Evolutionary conservation across 352 stramenopile species (phyloP).

Genomic region (Globisporangium orthogonon): DNA sequence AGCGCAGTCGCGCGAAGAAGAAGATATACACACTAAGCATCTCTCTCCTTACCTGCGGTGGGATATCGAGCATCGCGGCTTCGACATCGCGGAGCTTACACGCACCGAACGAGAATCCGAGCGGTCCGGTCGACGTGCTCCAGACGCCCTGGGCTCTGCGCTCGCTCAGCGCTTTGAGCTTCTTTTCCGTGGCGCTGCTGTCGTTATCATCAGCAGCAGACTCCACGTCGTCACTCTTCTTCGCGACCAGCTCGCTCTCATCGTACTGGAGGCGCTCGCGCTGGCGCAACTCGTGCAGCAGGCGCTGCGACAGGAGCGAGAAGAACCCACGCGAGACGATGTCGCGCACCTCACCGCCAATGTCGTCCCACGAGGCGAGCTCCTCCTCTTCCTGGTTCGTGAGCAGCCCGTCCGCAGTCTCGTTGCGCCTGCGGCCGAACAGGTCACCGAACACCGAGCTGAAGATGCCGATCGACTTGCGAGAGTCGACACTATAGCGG

Average conservation of each 20-base stretch:
- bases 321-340: constrained; percentile 65
- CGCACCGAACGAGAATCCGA: constrained; percentile 44
- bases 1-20: neutral
- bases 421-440: constrained; percentile 52
- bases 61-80: constrained; percentile 60
- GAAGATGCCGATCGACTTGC: constrained; percentile 42
- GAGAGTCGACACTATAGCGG: constrained; percentile 53
- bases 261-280: constrained; percentile 16
- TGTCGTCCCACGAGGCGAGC: constrained; percentile 61
- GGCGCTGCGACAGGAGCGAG: constrained; percentile 34
- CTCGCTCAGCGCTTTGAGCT: constrained; percentile 22
- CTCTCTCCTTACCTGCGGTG: constrained; percentile 23
- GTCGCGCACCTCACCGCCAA: constrained; percentile 48
- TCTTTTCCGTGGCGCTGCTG: constrained; percentile 7
- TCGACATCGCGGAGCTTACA: constrained; percentile 60
- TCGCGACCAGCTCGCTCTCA: constrained; percentile 14
- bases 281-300: constrained; percentile 35
- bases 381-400: constrained; percentile 38
- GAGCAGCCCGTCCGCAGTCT: constrained; percentile 39
- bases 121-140: constrained; percentile 48
- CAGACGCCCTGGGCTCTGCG: constrained; percentile 56
- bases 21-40: too few relatives aligned
- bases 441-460: constrained; percentile 61
- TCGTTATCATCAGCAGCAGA: neutral
- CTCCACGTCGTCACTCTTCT: neutral